These are phyloP conservation scores for Rugosomyces carneus DNA, from an alignment of 1,284 basidiomycete genomes.

Conservation along the genomic window DNA sequence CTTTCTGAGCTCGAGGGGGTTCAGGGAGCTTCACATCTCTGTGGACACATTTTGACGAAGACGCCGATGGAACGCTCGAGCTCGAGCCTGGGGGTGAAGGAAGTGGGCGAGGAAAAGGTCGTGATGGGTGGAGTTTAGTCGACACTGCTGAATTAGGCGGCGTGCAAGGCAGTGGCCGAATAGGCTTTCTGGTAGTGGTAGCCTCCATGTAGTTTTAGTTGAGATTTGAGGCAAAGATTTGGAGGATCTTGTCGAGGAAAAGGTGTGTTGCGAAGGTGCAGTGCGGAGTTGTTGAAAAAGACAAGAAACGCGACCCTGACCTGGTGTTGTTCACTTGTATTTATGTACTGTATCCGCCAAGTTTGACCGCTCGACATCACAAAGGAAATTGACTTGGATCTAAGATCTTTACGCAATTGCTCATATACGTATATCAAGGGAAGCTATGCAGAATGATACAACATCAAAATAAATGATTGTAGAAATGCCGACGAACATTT, in stretches of 20 bases:
- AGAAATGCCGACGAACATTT: no score
- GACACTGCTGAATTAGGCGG: constrained; percentile 6
- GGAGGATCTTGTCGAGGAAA: no score
- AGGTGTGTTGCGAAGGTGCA: no score
- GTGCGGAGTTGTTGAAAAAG: neutral
- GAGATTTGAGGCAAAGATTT: no score
- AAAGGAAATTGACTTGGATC: neutral
- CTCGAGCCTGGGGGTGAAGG: constrained; percentile 11
- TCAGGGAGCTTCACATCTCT: constrained; percentile 4
- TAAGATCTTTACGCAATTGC: neutral
- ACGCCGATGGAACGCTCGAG: neutral
- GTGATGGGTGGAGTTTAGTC: neutral
- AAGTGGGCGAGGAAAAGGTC: constrained; percentile 15
- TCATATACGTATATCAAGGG: neutral
- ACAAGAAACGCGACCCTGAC: neutral
- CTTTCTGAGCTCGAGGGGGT: no score
- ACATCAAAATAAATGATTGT: no score
- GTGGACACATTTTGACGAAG: constrained; percentile 5
- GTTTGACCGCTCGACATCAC: neutral
- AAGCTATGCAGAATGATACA: no score
- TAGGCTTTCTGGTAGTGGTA: neutral
- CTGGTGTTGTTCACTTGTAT: no score
- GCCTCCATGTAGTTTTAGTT: constrained; percentile 1
- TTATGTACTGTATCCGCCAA: neutral
- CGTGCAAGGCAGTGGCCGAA: constrained; percentile 14